Evolutionary conservation across 768 basidiomycete species (phyloP).

Genomic region (Podaxis sp.): DNA sequence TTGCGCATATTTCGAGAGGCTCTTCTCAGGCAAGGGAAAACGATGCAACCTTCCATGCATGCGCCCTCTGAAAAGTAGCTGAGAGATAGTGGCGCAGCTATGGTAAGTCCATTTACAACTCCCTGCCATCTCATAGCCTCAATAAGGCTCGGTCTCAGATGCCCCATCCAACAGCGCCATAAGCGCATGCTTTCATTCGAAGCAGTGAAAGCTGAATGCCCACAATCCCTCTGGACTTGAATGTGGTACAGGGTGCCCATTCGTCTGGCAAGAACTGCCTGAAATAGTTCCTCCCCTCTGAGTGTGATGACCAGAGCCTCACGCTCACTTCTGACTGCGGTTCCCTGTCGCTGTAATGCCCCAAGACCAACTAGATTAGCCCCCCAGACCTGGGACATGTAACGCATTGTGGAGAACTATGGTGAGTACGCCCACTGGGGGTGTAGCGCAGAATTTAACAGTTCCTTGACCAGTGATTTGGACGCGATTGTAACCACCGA

Average conservation of each 20-base stretch:
- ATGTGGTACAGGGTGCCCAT: constrained; percentile 9
- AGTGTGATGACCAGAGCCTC: neutral
- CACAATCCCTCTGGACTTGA: neutral
- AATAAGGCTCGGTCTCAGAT: constrained; percentile 26
- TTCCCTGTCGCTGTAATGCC: constrained; percentile 14
- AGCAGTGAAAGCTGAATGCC: neutral
- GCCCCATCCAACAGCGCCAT: no score
- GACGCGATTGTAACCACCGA: constrained; percentile 18
- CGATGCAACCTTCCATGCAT: constrained; percentile 26
- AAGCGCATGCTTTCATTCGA: constrained; percentile 1
- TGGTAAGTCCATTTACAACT: constrained; percentile 26
- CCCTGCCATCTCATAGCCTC: constrained; percentile 19
- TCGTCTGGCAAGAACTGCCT: neutral
- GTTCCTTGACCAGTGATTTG: constrained; percentile 17
- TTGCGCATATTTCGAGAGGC: constrained; percentile 20
- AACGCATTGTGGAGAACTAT: constrained; percentile 16
- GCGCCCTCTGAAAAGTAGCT: constrained; percentile 23
- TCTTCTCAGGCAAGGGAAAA: constrained; percentile 23
- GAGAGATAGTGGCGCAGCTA: constrained; percentile 17
- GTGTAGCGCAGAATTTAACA: constrained; percentile 13
- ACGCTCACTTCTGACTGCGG: constrained; percentile 2
- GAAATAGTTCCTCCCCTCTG: neutral
- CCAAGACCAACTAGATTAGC: constrained; percentile 22
- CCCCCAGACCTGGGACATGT: constrained; percentile 20
- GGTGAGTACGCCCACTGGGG: constrained; percentile 7